Evolutionary conservation across 331 rosid genomes (phyloP), one percentile per base, ranked within the genome.

Genomic region (Telfairia occidentalis): DNA sequence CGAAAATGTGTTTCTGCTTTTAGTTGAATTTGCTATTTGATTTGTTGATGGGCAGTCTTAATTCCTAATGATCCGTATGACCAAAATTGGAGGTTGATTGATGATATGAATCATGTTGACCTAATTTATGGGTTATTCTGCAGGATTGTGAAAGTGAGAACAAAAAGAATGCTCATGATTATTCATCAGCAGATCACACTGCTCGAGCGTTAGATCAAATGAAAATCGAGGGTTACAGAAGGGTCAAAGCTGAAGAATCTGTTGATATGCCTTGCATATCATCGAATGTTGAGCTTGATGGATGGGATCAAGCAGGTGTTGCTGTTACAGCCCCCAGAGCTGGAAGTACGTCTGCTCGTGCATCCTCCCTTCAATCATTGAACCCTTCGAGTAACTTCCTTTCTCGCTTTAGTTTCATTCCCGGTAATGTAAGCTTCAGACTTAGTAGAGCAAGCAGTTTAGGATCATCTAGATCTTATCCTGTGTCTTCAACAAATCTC

Each of bases 361-460:
- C 78, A 75, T 73, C 92, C 57, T 88, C 92, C 71, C 70, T 85
- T 76, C 90, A 83, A 70, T 80, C 97, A 7, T 54, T 79, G 80
- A 90, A 90, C 82, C 87, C 91, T 82, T 84, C 96, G 9, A 82
- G 87, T 72, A 87, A 88, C 53, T 85, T 95, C 76, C 86, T 95
- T 81, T 92, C 99, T 78, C 92, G 94, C 6, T 90, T 90, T 82
- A 92, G 97, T 80, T 84, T 90, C 77, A 78, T 87, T 80, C 99
- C 99, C 1, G 92, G 92, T 40, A 90, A 86, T 42, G 57, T 92
- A 74, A 92, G 97, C 87, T 95, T 90, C 83, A 87, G 97, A 76
- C 86, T 95, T 42, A 92, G 92, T 82, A 87, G 99, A 84, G 89
- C 97, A 53, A 82, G 87, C 66, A 92, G 97, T 79, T 83, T 92